Percentiles rank a stretch among this genome's conserved stretches.
phyloP scores from a whole-genome alignment of 495 filamentous ascomycete species.

The Penicillium riverlandense region DNA sequence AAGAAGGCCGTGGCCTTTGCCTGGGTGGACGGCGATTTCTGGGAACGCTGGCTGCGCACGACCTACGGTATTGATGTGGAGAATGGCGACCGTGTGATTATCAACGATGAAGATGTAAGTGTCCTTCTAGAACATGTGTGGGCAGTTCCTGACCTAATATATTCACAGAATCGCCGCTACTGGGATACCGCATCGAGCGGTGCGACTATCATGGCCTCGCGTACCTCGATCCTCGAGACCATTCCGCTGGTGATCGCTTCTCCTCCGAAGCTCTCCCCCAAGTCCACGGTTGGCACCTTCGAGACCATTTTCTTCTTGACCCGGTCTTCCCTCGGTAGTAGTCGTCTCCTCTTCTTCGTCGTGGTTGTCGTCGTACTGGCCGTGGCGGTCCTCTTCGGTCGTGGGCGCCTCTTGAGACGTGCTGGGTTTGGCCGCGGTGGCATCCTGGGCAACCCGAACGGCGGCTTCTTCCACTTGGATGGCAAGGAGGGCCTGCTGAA shows the following conservation, averaged over 20 bases:
- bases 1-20: constrained; percentile 90
- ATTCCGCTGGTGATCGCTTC: constrained; percentile 66
- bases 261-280: constrained; percentile 77
- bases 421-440: constrained; percentile 30
- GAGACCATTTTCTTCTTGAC: constrained; percentile 75
- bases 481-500: constrained; percentile 65
- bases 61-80: constrained; percentile 86
- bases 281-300: constrained; percentile 73
- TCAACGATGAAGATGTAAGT: constrained; percentile 96
- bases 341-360: constrained; percentile 64
- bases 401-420: constrained; percentile 26
- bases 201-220: constrained; percentile 77
- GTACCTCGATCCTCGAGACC: constrained; percentile 92
- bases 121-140: neutral
- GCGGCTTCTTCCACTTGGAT: constrained; percentile 71
- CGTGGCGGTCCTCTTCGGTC: constrained; percentile 24
- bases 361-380: constrained; percentile 45
- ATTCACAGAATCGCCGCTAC: constrained; percentile 71
- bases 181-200: constrained; percentile 92
- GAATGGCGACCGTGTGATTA: constrained; percentile 85
- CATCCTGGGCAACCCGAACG: constrained; percentile 48
- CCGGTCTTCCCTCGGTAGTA: constrained; percentile 55
- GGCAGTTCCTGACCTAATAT: constrained; percentile 18
- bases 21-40: constrained; percentile 98
- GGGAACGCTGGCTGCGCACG: constrained; percentile 91